Evolutionary conservation across 2,329 filamentous ascomycete species (phyloP).

Genomic region (Ophiocordyceps sinensis): DNA sequence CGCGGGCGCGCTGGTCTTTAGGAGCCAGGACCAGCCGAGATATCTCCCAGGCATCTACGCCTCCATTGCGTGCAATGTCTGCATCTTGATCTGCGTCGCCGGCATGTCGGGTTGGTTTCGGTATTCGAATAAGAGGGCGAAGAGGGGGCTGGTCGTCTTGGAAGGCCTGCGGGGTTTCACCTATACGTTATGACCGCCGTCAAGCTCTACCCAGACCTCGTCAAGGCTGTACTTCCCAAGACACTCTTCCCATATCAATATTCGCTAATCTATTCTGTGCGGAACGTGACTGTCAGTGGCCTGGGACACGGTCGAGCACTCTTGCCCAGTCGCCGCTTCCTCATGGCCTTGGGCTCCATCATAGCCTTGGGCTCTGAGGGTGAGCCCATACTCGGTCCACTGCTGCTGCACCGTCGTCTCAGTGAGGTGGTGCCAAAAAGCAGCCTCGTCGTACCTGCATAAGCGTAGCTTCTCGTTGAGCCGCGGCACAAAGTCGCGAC

Average conservation of each 20-base stretch:
- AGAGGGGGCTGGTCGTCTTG: background rate
- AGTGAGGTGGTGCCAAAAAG: slow-evolving; percentile 55
- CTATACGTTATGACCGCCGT: no score
- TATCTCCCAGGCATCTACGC: background rate
- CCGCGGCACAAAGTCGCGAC: slow-evolving; percentile 40
- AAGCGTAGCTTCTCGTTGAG: slow-evolving; percentile 54
- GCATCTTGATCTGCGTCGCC: background rate
- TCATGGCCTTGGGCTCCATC: no score
- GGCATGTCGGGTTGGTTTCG: background rate
- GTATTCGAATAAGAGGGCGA: background rate
- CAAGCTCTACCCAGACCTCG: no score
- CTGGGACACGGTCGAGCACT: no score
- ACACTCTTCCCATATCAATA: no score
- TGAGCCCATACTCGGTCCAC: slow-evolving; percentile 56
- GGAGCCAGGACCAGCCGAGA: slow-evolving; percentile 4
- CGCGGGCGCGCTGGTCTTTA: slow-evolving; percentile 7
- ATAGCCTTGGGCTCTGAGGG: slow-evolving; percentile 2
- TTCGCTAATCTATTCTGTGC: no score
- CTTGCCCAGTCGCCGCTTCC: background rate
- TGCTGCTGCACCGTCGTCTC: slow-evolving; percentile 51
- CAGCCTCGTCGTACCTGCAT: slow-evolving; percentile 47
- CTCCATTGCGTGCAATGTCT: background rate
- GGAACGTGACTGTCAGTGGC: no score
- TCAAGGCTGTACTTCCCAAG: no score
- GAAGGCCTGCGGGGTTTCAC: background rate